Evolutionary conservation across 2,329 filamentous ascomycete species (phyloP), one percentile per base, ranked within the genome.

Genomic region (Delphinella strobiligena): DNA sequence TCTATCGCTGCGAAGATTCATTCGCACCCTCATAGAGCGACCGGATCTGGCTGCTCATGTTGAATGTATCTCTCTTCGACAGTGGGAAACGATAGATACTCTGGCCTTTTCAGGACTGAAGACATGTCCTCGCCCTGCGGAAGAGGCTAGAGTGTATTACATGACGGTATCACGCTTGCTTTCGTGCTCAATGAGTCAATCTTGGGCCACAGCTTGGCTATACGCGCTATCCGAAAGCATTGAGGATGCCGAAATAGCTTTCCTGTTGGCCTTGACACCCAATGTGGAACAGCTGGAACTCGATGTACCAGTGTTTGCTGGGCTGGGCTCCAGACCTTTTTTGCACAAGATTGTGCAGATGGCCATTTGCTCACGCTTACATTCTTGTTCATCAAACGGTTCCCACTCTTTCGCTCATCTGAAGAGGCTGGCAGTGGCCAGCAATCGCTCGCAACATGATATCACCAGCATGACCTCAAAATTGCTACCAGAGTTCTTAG

Each of bases 271-370:
- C 12, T 18, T 40, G 1, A 22, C 37, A 3, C 37, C 37, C 3
- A 40, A 40, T n/a, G n/a, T 40, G n/a, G 37, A 40, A n/a, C 37
- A n/a, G 3, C 30, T 40, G n/a, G 37, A 40, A 9, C 34, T 40
- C 3, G 27, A 11, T 4, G 34, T 40, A 32, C 32, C 37, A 10
- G 10, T 27, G 22, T 27, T 12, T 27, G 7, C 22, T 27, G 22
- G 22, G 12, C 22, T 27, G 22, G 12, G n/a, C n/a, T n/a, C n/a
- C n/a, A n/a, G n/a, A n/a, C n/a, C n/a, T n/a, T n/a, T n/a, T n/a
- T n/a, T n/a, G n/a, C n/a, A n/a, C n/a, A n/a, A n/a, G n/a, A n/a
- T n/a, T n/a, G n/a, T n/a, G n/a, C n/a, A n/a, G n/a, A n/a, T n/a
- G n/a, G n/a, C n/a, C n/a, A n/a, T n/a, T n/a, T n/a, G n/a, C n/a